Conservation (phyloP, 805 yeast species). For the Pichia eremophila region DNA sequence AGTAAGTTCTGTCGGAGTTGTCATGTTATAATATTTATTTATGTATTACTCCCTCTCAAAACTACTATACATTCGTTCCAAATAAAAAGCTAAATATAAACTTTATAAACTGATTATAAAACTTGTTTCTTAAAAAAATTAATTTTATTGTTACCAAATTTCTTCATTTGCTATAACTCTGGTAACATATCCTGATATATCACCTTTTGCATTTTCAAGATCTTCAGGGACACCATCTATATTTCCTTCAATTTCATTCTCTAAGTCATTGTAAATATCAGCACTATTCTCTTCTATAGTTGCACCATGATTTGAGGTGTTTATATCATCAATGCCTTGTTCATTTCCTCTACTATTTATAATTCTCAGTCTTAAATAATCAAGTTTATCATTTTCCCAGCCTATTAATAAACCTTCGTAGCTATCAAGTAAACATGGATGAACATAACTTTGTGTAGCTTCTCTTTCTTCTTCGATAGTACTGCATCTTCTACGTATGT, state of each 20-base stretch:
- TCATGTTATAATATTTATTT: slow-evolving; percentile 45
- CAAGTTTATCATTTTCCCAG: slow-evolving; percentile 42
- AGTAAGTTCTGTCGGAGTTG: slow-evolving; percentile 84
- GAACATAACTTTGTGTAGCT: slow-evolving; percentile 38
- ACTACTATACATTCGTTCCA: no score
- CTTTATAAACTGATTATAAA: no score
- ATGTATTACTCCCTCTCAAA: no score
- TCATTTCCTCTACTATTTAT: not conserved
- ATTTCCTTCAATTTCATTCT: not conserved
- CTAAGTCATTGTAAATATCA: not conserved
- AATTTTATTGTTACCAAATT: not conserved
- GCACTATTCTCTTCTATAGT: not conserved
- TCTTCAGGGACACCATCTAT: not conserved
- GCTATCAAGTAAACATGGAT: slow-evolving; percentile 38
- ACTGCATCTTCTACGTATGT: slow-evolving; percentile 28
- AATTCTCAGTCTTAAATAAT: slow-evolving; percentile 27
- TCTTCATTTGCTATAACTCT: not conserved
- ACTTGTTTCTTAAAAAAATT: not conserved
- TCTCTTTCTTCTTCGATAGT: slow-evolving; percentile 53
- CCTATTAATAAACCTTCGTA: slow-evolving; percentile 51
- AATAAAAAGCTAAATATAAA: not conserved
- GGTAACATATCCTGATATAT: not conserved
- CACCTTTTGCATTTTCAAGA: not conserved
- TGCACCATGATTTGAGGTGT: not conserved
- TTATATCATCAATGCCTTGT: not conserved